These are phyloP conservation scores for Trypanosoma caninum DNA, from an alignment of 208 protist species.

Conservation along the genomic window DNA sequence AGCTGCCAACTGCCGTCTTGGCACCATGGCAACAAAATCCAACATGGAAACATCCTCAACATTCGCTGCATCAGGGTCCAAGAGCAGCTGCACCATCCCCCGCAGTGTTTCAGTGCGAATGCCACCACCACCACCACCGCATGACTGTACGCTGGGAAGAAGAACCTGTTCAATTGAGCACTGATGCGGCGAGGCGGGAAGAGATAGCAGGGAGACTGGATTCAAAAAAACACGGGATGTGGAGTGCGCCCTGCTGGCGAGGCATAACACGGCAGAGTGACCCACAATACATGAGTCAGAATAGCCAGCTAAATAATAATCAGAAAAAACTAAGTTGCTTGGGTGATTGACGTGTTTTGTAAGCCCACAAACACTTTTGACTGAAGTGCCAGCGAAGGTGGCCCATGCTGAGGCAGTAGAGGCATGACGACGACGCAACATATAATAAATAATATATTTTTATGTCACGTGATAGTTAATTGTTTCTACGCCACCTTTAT, in stretches of 20 bases:
- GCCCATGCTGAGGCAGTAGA: not conserved
- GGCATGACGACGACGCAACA: conserved; percentile 17
- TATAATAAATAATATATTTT: too few species aligned
- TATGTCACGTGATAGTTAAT: too few species aligned
- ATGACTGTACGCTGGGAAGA: conserved; percentile 4
- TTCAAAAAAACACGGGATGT: not conserved
- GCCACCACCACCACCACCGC: conserved; percentile 1
- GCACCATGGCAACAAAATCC: conserved; percentile 70
- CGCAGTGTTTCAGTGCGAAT: conserved; percentile 32
- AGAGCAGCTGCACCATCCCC: conserved; percentile 53
- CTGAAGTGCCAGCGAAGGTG: not conserved
- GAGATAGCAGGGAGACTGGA: not conserved
- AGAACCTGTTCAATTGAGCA: conserved; percentile 33
- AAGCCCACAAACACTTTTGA: too few species aligned
- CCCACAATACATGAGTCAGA: too few species aligned
- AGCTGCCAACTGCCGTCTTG: conserved; percentile 52
- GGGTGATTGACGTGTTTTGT: not conserved
- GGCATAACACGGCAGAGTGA: not conserved
- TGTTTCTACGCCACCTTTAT: too few species aligned
- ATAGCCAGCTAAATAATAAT: not conserved
- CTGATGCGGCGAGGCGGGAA: conserved; percentile 19
- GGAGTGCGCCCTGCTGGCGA: conserved; percentile 2
- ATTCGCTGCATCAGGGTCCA: conserved; percentile 48
- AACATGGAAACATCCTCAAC: conserved; percentile 65
- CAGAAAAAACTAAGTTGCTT: not conserved